These are phyloP conservation scores for Pythium biforme DNA, from an alignment of 352 stramenopile species.

Conservation along the genomic window DNA sequence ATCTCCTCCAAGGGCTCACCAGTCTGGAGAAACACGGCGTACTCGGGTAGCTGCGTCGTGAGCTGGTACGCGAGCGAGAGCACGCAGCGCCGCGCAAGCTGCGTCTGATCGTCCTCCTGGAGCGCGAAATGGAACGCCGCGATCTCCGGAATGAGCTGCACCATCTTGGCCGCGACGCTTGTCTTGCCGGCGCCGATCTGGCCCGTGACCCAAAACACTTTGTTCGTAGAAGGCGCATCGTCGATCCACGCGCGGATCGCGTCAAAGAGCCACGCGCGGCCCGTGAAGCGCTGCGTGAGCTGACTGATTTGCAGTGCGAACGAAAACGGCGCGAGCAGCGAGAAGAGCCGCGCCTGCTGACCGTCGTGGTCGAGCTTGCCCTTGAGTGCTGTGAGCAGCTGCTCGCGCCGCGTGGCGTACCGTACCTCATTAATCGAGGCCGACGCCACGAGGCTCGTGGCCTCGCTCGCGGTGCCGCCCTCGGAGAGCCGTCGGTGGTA, in stretches of 20 bases:
- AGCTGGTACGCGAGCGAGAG: constrained; percentile 73
- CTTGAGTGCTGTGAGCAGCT: constrained; percentile 54
- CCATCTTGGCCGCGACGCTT: constrained; percentile 58
- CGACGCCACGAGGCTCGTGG: constrained; percentile 15
- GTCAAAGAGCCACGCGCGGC: constrained; percentile 62
- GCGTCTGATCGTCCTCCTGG: constrained; percentile 78
- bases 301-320: constrained; percentile 80
- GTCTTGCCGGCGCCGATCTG: constrained; percentile 74
- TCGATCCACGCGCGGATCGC: constrained; percentile 52
- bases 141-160: constrained; percentile 67
- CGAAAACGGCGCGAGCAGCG: constrained; percentile 59
- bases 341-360: constrained; percentile 66
- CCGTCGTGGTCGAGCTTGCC: constrained; percentile 74
- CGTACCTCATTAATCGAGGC: constrained; percentile 47
- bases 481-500: constrained; percentile 29
- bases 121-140: constrained; percentile 70
- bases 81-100: constrained; percentile 57
- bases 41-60: constrained; percentile 71
- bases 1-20: constrained; percentile 71
- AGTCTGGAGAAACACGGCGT: constrained; percentile 63
- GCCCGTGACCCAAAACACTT: constrained; percentile 72
- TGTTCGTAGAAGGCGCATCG: constrained; percentile 7
- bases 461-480: not conserved
- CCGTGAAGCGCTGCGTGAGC: constrained; percentile 55
- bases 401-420: constrained; percentile 48